A percentile compares a stretch with the other conserved stretches of the same genome.
phyloP scores from a whole-genome alignment of 2,329 filamentous ascomycete genomes.

The Arthroderma uncinatum region DNA sequence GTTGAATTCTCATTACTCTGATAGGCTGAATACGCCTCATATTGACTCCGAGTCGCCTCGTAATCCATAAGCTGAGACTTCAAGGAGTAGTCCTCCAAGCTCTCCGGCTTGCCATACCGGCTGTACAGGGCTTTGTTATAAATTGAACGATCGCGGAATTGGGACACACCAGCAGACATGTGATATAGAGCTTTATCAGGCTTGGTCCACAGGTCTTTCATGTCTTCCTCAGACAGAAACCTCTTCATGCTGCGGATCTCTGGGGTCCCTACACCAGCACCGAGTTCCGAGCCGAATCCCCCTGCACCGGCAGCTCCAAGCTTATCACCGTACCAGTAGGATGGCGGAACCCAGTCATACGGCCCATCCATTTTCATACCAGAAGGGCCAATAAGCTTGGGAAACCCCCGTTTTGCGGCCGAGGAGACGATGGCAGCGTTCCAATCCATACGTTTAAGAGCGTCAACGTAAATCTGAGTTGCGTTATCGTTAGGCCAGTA shows the following conservation, averaged over 20 bases:
- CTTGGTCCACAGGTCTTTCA: conserved; percentile 46
- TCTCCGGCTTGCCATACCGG: conserved; percentile 43
- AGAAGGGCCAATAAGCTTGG: conserved; percentile 41
- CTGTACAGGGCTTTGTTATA: conserved; percentile 47
- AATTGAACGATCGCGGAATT: conserved; percentile 41
- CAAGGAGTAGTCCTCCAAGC: conserved; percentile 47
- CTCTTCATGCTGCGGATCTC: conserved; percentile 44
- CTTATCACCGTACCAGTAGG: conserved; percentile 50
- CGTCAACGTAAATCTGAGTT: conserved; percentile 42
- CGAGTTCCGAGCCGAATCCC: conserved; percentile 53
- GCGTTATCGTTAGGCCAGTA: conserved; percentile 52
- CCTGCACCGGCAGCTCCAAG: conserved; percentile 44
- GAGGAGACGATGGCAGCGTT: conserved; percentile 47
- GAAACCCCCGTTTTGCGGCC: conserved; percentile 45
- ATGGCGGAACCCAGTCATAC: conserved; percentile 56
- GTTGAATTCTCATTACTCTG: conserved; percentile 44
- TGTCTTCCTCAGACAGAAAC: conserved; percentile 43
- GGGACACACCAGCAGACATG: conserved; percentile 47
- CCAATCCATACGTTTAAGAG: conserved; percentile 44
- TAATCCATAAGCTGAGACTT: conserved; percentile 55
- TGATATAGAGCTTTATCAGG: conserved; percentile 47
- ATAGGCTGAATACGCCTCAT: conserved; percentile 44
- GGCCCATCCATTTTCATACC: conserved; percentile 58
- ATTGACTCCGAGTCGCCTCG: conserved; percentile 50
- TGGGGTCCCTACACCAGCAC: conserved; percentile 52